Evolutionary conservation across 2,329 filamentous ascomycete species (phyloP).

Genomic region (Bipolaris cookei): DNA sequence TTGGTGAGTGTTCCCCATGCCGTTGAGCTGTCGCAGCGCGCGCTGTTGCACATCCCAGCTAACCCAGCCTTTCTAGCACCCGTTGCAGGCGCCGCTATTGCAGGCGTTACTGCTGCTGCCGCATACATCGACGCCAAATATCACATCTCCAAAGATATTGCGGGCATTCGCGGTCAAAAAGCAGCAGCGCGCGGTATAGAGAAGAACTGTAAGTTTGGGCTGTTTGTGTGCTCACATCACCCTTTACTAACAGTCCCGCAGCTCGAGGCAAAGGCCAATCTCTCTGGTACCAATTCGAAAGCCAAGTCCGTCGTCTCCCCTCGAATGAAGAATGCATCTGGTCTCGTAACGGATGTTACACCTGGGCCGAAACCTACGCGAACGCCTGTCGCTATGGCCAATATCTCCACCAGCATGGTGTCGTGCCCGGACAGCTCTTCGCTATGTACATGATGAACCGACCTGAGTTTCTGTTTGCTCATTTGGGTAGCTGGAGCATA

Average conservation of each 20-base stretch:
- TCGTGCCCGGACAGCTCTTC: conserved; percentile 66
- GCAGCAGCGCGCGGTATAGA: conserved; percentile 54
- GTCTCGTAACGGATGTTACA: conserved; percentile 64
- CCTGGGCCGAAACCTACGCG: conserved; percentile 49
- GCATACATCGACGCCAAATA: conserved; percentile 74
- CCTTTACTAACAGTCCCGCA: conserved; percentile 5
- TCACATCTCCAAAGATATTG: conserved; percentile 68
- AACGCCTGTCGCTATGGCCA: conserved; percentile 50
- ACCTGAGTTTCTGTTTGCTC: conserved; percentile 69
- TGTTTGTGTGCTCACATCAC: not conserved
- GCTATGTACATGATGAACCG: conserved; percentile 72
- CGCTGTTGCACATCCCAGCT: conserved; percentile 10
- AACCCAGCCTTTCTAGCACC: conserved; percentile 29
- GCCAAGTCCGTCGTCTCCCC: conserved; percentile 58
- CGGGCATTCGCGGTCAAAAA: conserved; percentile 53
- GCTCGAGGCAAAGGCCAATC: conserved; percentile 59
- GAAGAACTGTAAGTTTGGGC: conserved; percentile 54
- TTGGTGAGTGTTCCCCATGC: conserved; percentile 15
- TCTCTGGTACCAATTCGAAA: conserved; percentile 71
- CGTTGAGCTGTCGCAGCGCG: conserved; percentile 7
- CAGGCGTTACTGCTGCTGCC: conserved; percentile 51
- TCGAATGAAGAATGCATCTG: conserved; percentile 66
- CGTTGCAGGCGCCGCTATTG: conserved; percentile 45
- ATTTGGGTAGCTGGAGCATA: conserved; percentile 69
- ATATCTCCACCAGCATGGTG: conserved; percentile 54